Percentiles rank a stretch among this genome's conserved stretches.
phyloP scores from a whole-genome alignment of 2,329 filamentous ascomycete species.

The Curvularia eragrostidis region DNA sequence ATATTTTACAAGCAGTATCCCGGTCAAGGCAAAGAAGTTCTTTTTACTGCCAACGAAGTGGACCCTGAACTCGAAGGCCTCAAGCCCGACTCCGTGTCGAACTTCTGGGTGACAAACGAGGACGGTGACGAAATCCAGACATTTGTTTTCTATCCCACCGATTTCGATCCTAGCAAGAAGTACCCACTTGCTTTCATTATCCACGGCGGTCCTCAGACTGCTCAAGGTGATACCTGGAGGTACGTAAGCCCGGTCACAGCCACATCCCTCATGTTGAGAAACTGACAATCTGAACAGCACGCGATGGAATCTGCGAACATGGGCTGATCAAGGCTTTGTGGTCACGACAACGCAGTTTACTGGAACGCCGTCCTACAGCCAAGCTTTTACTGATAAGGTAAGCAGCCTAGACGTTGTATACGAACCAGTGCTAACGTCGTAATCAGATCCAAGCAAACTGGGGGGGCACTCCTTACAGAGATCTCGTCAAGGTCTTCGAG shows the following conservation, averaged over 20 bases:
- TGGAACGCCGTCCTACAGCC: slow-evolving; percentile 81
- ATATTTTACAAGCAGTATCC: slow-evolving; percentile 42
- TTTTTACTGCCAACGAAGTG: slow-evolving; percentile 69
- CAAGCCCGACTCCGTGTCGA: slow-evolving; percentile 65
- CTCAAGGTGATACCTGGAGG: slow-evolving; percentile 76
- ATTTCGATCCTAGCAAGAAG: slow-evolving; percentile 72
- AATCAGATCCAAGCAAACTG: slow-evolving; percentile 72
- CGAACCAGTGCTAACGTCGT: neutral
- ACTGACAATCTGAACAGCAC: slow-evolving; percentile 52
- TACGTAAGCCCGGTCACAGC: neutral
- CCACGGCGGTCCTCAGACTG: slow-evolving; percentile 80
- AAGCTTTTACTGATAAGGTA: slow-evolving; percentile 71
- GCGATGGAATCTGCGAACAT: slow-evolving; percentile 83
- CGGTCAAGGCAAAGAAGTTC: slow-evolving; percentile 42
- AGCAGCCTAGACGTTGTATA: neutral
- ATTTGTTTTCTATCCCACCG: slow-evolving; percentile 67
- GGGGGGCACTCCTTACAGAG: slow-evolving; percentile 83
- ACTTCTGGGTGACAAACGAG: slow-evolving; percentile 73
- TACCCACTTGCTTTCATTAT: slow-evolving; percentile 82
- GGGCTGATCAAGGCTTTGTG: slow-evolving; percentile 86
- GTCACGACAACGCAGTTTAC: slow-evolving; percentile 83
- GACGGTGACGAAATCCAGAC: slow-evolving; percentile 66
- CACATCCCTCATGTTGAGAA: fast-evolving
- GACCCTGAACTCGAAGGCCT: slow-evolving; percentile 71
- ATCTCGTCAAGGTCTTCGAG: slow-evolving; percentile 80